These are phyloP conservation scores for Camelina laxa DNA, from an alignment of 345 rosid species.

Conservation along the genomic window DNA sequence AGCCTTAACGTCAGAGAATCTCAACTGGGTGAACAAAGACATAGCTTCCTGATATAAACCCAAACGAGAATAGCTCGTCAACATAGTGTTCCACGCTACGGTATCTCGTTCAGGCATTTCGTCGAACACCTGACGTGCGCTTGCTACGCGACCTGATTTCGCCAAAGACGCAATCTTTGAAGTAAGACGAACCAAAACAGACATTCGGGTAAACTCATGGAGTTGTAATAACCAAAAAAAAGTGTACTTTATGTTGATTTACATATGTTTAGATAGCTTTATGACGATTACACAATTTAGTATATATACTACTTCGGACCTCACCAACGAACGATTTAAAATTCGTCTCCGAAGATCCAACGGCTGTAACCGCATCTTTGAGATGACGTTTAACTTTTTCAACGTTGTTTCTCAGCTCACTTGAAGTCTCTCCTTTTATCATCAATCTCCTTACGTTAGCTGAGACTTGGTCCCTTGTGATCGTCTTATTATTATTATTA, in stretches of 20 bases:
- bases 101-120: conserved; percentile 62
- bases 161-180: conserved; percentile 52
- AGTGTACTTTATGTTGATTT: not conserved
- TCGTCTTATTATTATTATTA: conserved; percentile 14
- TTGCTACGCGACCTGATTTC: conserved; percentile 50
- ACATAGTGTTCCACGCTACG: conserved; percentile 79
- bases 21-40: conserved; percentile 55
- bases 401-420: conserved; percentile 45
- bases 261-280: not conserved
- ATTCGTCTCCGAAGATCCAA: conserved; percentile 54
- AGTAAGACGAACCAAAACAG: conserved; percentile 50
- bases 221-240: not conserved
- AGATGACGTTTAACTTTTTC: conserved; percentile 41
- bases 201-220: conserved; percentile 20
- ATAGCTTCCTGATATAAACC: conserved; percentile 61
- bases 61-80: conserved; percentile 64
- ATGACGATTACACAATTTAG: conserved; percentile 13
- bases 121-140: conserved; percentile 76
- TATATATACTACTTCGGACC: conserved; percentile 33
- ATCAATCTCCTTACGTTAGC: conserved; percentile 47
- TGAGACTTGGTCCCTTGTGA: conserved; percentile 49
- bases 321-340: conserved; percentile 45
- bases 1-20: conserved; percentile 45
- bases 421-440: conserved; percentile 44
- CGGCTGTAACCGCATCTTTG: conserved; percentile 46